phyloP scores from a whole-genome alignment of 768 basidiomycete genomes.

The Hemileccinum impolitum region DNA sequence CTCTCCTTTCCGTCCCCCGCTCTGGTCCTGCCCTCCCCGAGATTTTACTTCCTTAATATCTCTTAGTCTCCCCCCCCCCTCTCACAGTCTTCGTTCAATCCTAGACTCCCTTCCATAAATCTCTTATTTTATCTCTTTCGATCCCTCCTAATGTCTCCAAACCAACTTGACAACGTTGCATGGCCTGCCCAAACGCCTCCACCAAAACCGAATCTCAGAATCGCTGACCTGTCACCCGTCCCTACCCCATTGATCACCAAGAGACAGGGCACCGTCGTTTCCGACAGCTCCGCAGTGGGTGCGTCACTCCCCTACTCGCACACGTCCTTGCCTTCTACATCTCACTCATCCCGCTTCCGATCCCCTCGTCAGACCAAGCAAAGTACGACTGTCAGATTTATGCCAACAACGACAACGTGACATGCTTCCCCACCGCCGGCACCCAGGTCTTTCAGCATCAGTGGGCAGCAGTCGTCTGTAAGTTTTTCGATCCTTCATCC shows the following conservation, averaged over 20 bases:
- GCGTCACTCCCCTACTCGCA: slow-evolving; percentile 19
- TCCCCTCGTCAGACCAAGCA: slow-evolving; percentile 35
- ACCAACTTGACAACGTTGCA: slow-evolving; percentile 32
- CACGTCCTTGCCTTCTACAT: slow-evolving; percentile 6
- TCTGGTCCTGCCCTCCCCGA: slow-evolving; percentile 9
- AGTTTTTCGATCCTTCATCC: slow-evolving; percentile 34
- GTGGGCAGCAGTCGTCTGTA: slow-evolving; percentile 78
- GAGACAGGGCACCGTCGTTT: slow-evolving; percentile 27
- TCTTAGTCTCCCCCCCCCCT: slow-evolving; percentile 18
- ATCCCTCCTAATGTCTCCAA: slow-evolving; percentile 36
- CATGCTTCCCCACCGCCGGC: slow-evolving; percentile 66
- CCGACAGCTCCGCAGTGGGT: slow-evolving; percentile 25
- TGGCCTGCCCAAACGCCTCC: slow-evolving; percentile 46
- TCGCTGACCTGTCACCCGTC: slow-evolving; percentile 31
- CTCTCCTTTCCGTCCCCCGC: slow-evolving; percentile 30
- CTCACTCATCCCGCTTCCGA: slow-evolving; percentile 9
- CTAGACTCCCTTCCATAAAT: slow-evolving; percentile 18
- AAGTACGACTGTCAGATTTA: slow-evolving; percentile 45
- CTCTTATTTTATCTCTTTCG: slow-evolving; percentile 22
- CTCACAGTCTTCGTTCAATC: slow-evolving; percentile 20
- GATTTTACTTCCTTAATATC: slow-evolving; percentile 28
- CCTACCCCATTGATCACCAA: slow-evolving; percentile 7
- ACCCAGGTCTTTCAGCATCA: slow-evolving; percentile 66
- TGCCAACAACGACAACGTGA: slow-evolving; percentile 69
- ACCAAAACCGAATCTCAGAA: slow-evolving; percentile 21